Base-by-base conservation (phyloP, 2,329 filamentous ascomycete species). In the Helminthosporium solani region DNA sequence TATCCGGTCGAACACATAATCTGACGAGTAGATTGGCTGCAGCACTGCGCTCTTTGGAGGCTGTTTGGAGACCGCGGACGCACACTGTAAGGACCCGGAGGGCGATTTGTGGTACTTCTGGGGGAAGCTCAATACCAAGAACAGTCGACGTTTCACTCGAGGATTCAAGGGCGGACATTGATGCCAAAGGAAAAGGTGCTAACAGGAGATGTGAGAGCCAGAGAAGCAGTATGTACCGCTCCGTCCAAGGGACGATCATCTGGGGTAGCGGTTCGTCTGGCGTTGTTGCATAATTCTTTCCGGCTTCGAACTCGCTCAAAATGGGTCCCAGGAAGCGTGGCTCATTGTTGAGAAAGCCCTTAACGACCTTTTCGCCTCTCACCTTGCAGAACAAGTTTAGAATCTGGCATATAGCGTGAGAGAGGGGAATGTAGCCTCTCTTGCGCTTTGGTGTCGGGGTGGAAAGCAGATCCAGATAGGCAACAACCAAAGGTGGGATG, bases 351-450 rank as follows among this genome's bases (percentile, higher is more conserved):
- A 99, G 76, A 64, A 97, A 96, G 33, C 89, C 83, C 42, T 90
- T 84, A 57, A 99, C 86, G 41, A 99, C 86, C 70, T 97, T 97
- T 66, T 94, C 85, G 19, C 94, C 92, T 42, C 94, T 83, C 40
- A 97, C 86, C 72, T 99, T 99, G 78, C 90, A 96, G 50, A 99
- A 86, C 0, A 86, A 86, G 66, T 97, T 97, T 28, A 99, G 70
- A 2, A 97, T 76, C 51, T 80, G 82, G 67, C 86, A 89, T 44
- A 95, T 84, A 3, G 89, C 90, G 50, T 66, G 59, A 12, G 58
- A 63, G 33, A 61, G 57, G 27, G 62, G 70, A 42, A 60, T 42
- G 34, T 51, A 58, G 30, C 52, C 57, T 35, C 64, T 60, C 39
- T 54, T 61, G 12, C 44, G 36, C 6, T 50, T 50, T 14, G 53